Conservation (phyloP, 2,329 filamentous ascomycete genomes). For the Rhinocladiella mackenziei region DNA sequence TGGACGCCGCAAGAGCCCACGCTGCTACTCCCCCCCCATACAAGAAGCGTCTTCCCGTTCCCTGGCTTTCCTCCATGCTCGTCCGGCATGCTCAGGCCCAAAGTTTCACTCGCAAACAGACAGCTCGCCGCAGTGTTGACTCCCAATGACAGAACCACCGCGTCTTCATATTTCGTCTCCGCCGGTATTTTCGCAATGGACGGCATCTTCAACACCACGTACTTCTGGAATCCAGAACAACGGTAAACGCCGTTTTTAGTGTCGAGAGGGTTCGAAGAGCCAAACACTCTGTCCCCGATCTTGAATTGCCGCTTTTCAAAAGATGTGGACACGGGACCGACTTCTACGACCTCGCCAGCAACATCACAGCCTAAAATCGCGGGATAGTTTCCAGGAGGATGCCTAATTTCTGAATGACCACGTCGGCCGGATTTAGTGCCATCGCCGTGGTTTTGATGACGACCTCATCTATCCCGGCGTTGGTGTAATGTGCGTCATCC, state of each 20-base stretch:
- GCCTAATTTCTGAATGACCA: conserved; percentile 9
- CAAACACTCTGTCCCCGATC: conserved; percentile 46
- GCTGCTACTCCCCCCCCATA: conserved; percentile 45
- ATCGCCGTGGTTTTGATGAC: conserved; percentile 15
- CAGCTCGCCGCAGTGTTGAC: conserved; percentile 35
- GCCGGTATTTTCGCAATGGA: conserved; percentile 33
- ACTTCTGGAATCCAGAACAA: conserved; percentile 32
- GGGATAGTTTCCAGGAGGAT: conserved; percentile 31
- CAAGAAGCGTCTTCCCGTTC: conserved; percentile 27
- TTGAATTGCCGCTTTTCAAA: conserved; percentile 41
- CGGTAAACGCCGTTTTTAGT: conserved; percentile 29
- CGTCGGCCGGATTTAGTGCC: conserved; percentile 17
- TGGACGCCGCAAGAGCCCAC: conserved; percentile 44
- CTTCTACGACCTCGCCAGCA: conserved; percentile 46
- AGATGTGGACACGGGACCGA: conserved; percentile 42
- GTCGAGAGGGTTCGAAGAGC: conserved; percentile 7
- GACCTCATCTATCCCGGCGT: conserved; percentile 4
- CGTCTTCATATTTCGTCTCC: conserved; percentile 32
- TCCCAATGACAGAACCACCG: conserved; percentile 37
- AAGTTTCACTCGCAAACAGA: conserved; percentile 31
- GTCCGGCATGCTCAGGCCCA: conserved; percentile 29
- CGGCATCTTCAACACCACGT: conserved; percentile 24
- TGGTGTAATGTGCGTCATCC: conserved; percentile 10
- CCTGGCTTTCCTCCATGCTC: conserved; percentile 2
- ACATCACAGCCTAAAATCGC: conserved; percentile 43